Conservation (phyloP, 805 yeast genomes). For the Starmerella apicola region DNA sequence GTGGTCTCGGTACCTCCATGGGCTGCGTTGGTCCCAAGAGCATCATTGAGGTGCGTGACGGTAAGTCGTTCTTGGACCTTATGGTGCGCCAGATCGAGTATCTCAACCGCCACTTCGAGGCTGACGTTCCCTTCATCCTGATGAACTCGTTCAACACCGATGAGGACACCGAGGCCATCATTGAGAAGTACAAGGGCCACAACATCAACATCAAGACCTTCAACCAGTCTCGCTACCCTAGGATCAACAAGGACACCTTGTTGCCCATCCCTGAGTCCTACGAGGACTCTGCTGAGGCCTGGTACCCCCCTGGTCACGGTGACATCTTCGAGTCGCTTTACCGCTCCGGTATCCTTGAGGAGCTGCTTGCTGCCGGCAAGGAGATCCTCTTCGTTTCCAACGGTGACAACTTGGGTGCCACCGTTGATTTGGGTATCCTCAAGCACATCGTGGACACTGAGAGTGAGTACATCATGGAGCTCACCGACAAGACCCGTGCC, state of each 20-base stretch:
- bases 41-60: slow-evolving; percentile 96
- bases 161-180: slow-evolving; percentile 84
- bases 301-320: slow-evolving; percentile 99
- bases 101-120: slow-evolving; percentile 75
- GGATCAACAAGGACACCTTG: slow-evolving; percentile 89
- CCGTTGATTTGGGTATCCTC: slow-evolving; percentile 82
- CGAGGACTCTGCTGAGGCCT: slow-evolving; percentile 65
- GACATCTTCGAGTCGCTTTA: slow-evolving; percentile 86
- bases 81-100: slow-evolving; percentile 95
- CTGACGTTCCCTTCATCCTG: slow-evolving; percentile 88
- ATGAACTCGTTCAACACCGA: slow-evolving; percentile 99
- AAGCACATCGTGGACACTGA: slow-evolving; percentile 85
- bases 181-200: slow-evolving; percentile 94
- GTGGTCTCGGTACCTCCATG: slow-evolving; percentile 98
- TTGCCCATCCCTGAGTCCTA: slow-evolving; percentile 78
- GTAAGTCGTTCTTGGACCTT: slow-evolving; percentile 90
- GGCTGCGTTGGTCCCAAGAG: slow-evolving; percentile 99
- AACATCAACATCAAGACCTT: slow-evolving; percentile 89
- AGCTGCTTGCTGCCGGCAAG: slow-evolving; percentile 81
- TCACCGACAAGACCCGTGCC: slow-evolving; percentile 97
- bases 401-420: slow-evolving; percentile 98
- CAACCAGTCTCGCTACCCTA: slow-evolving; percentile 96
- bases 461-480: slow-evolving; percentile 94
- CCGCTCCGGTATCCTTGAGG: slow-evolving; percentile 83
- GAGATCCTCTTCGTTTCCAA: slow-evolving; percentile 91